phyloP scores from a whole-genome alignment of 2,329 filamentous ascomycete species.

The Trichoderma sp. region DNA sequence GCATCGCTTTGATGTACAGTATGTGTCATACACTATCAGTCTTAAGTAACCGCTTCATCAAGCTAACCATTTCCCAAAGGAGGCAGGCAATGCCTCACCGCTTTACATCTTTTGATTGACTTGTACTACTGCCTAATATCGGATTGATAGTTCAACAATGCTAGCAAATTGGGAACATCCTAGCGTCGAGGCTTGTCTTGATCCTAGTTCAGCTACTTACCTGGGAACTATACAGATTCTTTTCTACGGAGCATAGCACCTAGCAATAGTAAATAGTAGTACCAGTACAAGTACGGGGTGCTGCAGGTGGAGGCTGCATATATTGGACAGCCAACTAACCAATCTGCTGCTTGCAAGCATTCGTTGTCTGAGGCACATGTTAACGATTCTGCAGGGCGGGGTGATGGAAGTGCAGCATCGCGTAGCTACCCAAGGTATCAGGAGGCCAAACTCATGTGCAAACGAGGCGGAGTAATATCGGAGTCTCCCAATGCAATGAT shows the following conservation, averaged over 20 bases:
- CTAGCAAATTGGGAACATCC: not conserved
- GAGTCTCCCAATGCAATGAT: not conserved
- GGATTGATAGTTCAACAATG: not conserved
- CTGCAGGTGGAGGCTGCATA: not conserved
- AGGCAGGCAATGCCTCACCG: not conserved
- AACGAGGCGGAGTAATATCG: not conserved
- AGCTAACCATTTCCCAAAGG: not conserved
- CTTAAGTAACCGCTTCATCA: not conserved
- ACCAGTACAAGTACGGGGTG: not conserved
- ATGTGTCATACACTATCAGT: not conserved
- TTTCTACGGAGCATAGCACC: too few species aligned
- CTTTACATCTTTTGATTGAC: not conserved
- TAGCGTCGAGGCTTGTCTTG: conserved; percentile 4
- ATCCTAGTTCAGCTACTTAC: not conserved
- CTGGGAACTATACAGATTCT: not conserved
- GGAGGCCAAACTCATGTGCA: not conserved
- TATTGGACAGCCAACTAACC: not conserved
- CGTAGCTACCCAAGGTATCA: too few species aligned
- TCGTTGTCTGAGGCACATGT: not conserved
- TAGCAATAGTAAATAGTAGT: too few species aligned
- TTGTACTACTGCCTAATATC: not conserved
- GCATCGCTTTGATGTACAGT: not conserved
- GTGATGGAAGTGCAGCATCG: not conserved
- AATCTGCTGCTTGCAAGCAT: not conserved
- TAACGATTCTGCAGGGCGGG: not conserved